Conservation (phyloP, 768 basidiomycete species). For the Termitomyces sp. region DNA sequence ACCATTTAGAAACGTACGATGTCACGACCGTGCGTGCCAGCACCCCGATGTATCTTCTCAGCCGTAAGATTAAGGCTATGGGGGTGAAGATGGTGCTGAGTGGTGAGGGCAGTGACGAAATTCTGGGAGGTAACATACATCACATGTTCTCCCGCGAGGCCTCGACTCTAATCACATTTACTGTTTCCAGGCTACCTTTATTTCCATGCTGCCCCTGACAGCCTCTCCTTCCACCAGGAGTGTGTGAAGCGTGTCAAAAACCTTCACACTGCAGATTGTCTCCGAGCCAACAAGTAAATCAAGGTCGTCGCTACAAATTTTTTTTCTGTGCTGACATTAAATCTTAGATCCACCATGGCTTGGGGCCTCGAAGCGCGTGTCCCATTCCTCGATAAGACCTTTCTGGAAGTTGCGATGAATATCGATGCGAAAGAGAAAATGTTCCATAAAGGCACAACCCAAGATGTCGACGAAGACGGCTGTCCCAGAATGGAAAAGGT, state of each 20-base stretch:
- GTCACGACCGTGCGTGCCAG: slow-evolving; percentile 97
- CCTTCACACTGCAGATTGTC: slow-evolving; percentile 94
- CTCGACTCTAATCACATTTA: background rate
- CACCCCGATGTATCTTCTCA: slow-evolving; percentile 98
- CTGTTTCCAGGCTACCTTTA: slow-evolving; percentile 80
- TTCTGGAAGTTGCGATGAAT: slow-evolving; percentile 92
- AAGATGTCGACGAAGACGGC: slow-evolving; percentile 80
- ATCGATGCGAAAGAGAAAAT: slow-evolving; percentile 82
- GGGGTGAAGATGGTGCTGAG: slow-evolving; percentile 99
- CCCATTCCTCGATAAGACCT: slow-evolving; percentile 95
- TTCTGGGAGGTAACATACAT: slow-evolving; percentile 70
- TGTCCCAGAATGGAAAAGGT: slow-evolving; percentile 96
- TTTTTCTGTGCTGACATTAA: background rate
- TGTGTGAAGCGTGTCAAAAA: slow-evolving; percentile 94
- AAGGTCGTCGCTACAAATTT: background rate
- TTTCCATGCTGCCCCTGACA: slow-evolving; percentile 96
- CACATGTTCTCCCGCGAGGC: background rate
- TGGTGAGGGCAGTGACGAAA: slow-evolving; percentile 97
- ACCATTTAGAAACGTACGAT: slow-evolving; percentile 98
- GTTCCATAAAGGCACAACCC: slow-evolving; percentile 76
- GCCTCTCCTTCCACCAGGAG: slow-evolving; percentile 89
- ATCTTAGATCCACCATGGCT: slow-evolving; percentile 88
- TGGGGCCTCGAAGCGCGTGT: slow-evolving; percentile 99
- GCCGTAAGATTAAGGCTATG: slow-evolving; percentile 98
- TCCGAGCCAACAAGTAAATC: slow-evolving; percentile 92